Percentiles rank a stretch among this genome's conserved stretches.
phyloP scores from a whole-genome alignment of 371 early-diverging fungal species.

The Edhazardia aedis region DNA sequence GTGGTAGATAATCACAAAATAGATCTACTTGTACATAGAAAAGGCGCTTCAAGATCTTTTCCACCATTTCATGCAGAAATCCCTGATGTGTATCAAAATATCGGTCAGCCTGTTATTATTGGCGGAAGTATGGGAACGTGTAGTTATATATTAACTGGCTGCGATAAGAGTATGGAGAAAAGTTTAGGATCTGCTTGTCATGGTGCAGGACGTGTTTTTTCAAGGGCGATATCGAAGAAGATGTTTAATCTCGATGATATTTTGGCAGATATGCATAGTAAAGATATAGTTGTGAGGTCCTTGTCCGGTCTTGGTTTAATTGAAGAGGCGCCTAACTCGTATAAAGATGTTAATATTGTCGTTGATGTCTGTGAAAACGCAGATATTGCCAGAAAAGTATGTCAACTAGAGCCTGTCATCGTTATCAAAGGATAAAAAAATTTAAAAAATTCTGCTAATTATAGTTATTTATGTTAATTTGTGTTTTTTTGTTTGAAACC shows the following conservation, averaged over 20 bases:
- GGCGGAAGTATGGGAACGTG: constrained; percentile 47
- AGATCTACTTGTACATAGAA: constrained; percentile 31
- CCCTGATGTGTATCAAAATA: constrained; percentile 1
- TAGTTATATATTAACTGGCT: constrained; percentile 35
- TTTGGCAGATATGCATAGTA: constrained; percentile 5
- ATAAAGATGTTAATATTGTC: constrained; percentile 44
- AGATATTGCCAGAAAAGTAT: constrained; percentile 28
- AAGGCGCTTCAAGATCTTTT: constrained; percentile 37
- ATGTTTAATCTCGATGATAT: constrained; percentile 22
- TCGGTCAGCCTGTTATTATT: constrained; percentile 24
- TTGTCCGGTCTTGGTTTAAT: constrained; percentile 12
- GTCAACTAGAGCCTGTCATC: constrained; percentile 27
- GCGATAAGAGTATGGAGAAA: constrained; percentile 7
- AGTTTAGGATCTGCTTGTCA: constrained; percentile 36
- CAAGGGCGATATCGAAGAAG: constrained; percentile 19
- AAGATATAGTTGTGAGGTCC: constrained; percentile 23
- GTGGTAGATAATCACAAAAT: constrained; percentile 2
- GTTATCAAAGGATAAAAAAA: constrained; percentile 47
- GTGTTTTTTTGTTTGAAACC: no score
- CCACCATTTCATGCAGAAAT: constrained; percentile 11
- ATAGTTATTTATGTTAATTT: no score
- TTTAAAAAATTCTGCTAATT: no score
- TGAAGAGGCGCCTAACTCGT: constrained; percentile 41
- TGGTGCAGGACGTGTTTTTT: constrained; percentile 42
- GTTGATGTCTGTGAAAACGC: constrained; percentile 32